Evolutionary conservation across 768 basidiomycete species (phyloP), one percentile per base, ranked within the genome.

Genomic region (Russula sp.): DNA sequence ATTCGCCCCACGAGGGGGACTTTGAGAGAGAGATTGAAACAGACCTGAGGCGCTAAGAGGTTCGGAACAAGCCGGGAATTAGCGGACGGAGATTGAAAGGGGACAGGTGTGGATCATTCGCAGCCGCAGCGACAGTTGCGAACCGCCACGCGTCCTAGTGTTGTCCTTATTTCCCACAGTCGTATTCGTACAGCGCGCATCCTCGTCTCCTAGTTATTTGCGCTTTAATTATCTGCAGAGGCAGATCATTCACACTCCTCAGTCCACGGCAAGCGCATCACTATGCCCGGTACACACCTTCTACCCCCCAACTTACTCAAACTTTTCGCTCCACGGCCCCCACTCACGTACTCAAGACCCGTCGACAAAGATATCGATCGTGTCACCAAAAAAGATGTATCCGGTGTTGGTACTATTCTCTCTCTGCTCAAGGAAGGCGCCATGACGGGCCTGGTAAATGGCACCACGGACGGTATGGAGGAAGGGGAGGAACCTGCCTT

Each of bases 251-350:
- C 28, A 60, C 20, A 48, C 3, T 28, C 36, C 1, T 46, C 46
- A 48, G 38, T 42, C 55, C 63, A 30, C 49, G 32, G 55, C 58
- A 53, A 55, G 16, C 55, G n/a, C 46, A 22, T 54, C 67, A 68
- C 44, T 65, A 81, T 81, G 80, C 81, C 80, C 11, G 90, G 89
- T 54, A 94, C 92, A 4, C 92, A 95, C 77, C 81, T 95, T 26
- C 83, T 99, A 26, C 96, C 96, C 4, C 94, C 94, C 3, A 97
- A 98, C 76, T 84, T 99, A 58, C 87, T 98, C 75, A 94, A 96
- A 74, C 88, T 98, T 69, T 99, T 98, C 75, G 89, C 93, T 0
- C 94, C 97, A 5, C 86, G 97, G 8, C 93, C 96, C 1, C 90
- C 89, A 3, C 83, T 98, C 4, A 89, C 90, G 0, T 98, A 94